Percentiles rank a stretch among this genome's conserved stretches.
Conservation (phyloP, 805 yeast species). For the Yamadazyma ubonensis region DNA sequence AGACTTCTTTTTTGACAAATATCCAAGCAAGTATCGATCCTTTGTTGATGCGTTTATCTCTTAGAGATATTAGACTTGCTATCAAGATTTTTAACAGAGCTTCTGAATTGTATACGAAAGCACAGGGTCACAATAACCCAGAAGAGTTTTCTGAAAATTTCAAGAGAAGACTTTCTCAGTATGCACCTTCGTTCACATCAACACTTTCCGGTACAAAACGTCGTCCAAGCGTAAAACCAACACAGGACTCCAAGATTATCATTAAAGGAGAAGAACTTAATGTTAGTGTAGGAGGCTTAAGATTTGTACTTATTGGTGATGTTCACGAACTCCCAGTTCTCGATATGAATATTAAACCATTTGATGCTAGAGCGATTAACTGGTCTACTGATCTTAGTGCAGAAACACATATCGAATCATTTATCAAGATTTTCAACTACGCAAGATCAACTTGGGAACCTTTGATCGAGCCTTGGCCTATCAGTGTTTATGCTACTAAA, state of each 20-base stretch:
- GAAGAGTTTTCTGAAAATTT: conserved; percentile 61
- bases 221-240: conserved; percentile 17
- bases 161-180: conserved; percentile 56
- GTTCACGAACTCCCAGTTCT: conserved; percentile 86
- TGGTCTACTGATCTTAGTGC: conserved; percentile 87
- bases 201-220: conserved; percentile 37
- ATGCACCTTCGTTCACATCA: conserved; percentile 66
- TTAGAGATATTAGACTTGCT: conserved; percentile 84
- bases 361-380: conserved; percentile 64
- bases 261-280: conserved; percentile 67
- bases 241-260: conserved; percentile 32
- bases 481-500: conserved; percentile 67
- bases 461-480: conserved; percentile 80
- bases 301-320: conserved; percentile 85
- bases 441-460: conserved; percentile 96
- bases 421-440: conserved; percentile 78
- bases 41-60: conserved; percentile 72
- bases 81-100: conserved; percentile 71
- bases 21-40: conserved; percentile 78
- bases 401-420: conserved; percentile 60
- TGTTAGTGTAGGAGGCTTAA: conserved; percentile 68
- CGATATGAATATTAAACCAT: conserved; percentile 72
- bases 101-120: conserved; percentile 45
- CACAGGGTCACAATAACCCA: conserved; percentile 21
- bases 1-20: conserved; percentile 56